Conservation (phyloP, 2,329 filamentous ascomycete species). For the Mycosphaerella arachidis region DNA sequence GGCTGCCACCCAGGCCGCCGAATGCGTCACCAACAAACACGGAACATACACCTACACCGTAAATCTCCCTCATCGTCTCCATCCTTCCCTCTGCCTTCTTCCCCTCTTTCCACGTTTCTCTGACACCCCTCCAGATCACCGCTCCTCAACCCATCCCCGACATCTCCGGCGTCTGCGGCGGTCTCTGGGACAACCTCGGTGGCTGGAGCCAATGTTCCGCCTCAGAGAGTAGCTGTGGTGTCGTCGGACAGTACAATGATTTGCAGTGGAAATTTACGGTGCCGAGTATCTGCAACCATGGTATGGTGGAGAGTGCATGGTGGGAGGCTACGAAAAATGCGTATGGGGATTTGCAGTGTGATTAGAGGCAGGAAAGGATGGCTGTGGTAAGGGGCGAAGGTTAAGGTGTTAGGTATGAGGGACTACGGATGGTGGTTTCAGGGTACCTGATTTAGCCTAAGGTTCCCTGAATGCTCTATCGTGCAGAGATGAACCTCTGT, state of each 20-base stretch:
- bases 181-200: constrained; percentile 1
- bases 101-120: neutral
- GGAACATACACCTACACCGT: constrained; percentile 5
- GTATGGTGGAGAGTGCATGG: constrained; percentile 1
- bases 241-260: no score
- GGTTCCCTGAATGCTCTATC: no score
- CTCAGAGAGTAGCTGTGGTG: neutral
- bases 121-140: neutral
- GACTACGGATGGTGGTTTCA: no score
- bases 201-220: neutral
- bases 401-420: no score
- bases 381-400: no score
- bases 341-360: neutral
- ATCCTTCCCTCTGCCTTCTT: neutral
- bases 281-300: neutral
- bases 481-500: no score
- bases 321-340: constrained; percentile 4
- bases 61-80: neutral
- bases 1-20: no score
- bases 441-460: no score
- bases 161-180: neutral
- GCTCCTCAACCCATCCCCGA: constrained; percentile 1
- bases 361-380: no score
- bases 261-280: constrained; percentile 1
- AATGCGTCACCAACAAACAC: no score